Evolutionary conservation across 345 rosid species (phyloP).

Genomic region (Aurinia saxatilis): DNA sequence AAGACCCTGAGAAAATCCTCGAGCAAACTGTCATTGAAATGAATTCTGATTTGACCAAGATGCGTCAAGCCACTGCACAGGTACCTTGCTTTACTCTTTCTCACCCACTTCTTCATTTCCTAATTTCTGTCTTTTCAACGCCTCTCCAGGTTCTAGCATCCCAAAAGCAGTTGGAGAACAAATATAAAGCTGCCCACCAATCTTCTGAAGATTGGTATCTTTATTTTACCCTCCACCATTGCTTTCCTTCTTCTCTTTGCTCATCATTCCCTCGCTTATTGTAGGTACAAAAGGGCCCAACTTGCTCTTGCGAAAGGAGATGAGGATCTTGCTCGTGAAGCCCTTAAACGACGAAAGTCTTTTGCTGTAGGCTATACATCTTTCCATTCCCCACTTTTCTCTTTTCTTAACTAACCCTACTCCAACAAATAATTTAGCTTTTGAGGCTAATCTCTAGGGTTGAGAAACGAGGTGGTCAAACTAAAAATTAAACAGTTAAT

Average conservation of each 20-base stretch:
- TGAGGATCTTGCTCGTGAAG: conserved; percentile 80
- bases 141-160: conserved; percentile 61
- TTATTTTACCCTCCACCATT: not conserved
- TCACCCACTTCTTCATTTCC: conserved; percentile 5
- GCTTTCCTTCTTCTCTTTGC: not conserved
- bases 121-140: conserved; percentile 2
- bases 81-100: conserved; percentile 22
- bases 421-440: not conserved
- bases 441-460: not conserved
- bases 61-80: conserved; percentile 86
- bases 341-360: conserved; percentile 63
- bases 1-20: conserved; percentile 73
- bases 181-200: conserved; percentile 53
- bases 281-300: conserved; percentile 72
- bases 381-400: not conserved
- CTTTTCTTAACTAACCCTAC: not conserved
- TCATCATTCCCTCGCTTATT: not conserved
- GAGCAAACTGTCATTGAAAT: conserved; percentile 73
- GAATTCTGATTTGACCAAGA: conserved; percentile 66
- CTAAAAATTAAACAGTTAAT: not conserved
- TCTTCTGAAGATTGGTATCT: conserved; percentile 71
- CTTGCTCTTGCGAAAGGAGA: conserved; percentile 72
- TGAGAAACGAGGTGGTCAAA: conserved; percentile 1
- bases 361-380: conserved; percentile 50
- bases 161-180: conserved; percentile 69